These are phyloP conservation scores for Saccharomyces hybrid DNA, from an alignment of 1,139 yeast genomes.

Conservation along the genomic window DNA sequence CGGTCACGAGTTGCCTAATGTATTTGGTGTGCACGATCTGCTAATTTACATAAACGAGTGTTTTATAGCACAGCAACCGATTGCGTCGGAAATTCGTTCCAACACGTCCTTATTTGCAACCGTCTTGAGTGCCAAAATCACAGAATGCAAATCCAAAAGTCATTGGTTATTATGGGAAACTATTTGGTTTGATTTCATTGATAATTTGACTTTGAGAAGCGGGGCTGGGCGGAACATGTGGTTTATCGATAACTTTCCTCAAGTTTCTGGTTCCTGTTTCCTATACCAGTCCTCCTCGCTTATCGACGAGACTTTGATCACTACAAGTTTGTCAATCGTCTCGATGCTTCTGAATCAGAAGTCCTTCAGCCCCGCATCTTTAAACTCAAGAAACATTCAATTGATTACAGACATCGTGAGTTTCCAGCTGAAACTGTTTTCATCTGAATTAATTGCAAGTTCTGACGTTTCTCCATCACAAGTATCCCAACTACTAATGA, in stretches of 20 bases:
- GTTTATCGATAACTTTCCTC: slow-evolving; percentile 8
- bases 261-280: background rate
- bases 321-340: slow-evolving; percentile 5
- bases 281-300: background rate
- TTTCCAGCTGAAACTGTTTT: slow-evolving; percentile 4
- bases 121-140: background rate
- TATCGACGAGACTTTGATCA: background rate
- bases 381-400: slow-evolving; percentile 1
- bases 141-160: slow-evolving; percentile 7
- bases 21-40: background rate
- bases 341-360: slow-evolving; percentile 17
- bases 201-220: slow-evolving; percentile 7
- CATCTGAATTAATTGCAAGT: slow-evolving; percentile 1
- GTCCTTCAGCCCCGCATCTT: background rate
- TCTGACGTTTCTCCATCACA: background rate
- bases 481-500: background rate
- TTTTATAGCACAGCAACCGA: background rate
- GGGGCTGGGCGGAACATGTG: slow-evolving; percentile 11
- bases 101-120: background rate
- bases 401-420: slow-evolving; percentile 3
- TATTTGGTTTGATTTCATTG: slow-evolving; percentile 25
- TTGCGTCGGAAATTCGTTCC: background rate
- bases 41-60: background rate
- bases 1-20: background rate
- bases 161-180: slow-evolving; percentile 23